Evolutionary conservation across 176 grass and related monocot genomes (phyloP), one percentile per base, ranked within the genome.

Genomic region (Triticum urartu): DNA sequence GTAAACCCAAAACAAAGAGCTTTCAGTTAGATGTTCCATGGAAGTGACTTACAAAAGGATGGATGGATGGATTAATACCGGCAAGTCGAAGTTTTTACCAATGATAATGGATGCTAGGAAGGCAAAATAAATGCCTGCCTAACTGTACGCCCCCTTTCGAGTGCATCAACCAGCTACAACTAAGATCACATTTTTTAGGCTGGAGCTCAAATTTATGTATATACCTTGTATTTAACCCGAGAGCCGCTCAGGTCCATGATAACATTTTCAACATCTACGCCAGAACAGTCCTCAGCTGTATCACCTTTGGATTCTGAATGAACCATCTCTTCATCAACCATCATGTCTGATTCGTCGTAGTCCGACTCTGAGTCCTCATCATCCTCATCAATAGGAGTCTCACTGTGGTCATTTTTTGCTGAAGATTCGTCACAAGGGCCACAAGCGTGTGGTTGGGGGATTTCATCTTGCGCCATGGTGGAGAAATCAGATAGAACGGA

Each of bases 191-290:
- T 66, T 71, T 10, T 74, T 88, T 32, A 9, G 33, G 63, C n/a
- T 65, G 74, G 78, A 63, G 33, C 9, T 80, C 45, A 79, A 84
- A 87, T 75, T 68, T 79, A 64, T 84, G 72, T 75, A 59, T 30
- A 48, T 77, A 95, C 97, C 97, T 95, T 94, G 45, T 84, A 95
- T 92, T 91, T 94, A 43, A 95, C 86, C 68, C 72, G 85, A 3
- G 79, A 86, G 80, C 70, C 86, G 59, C 87, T 89, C 22, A 95
- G 65, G 77, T 92, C 87, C 48, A 98, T 21, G 62, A 88, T 60
- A 78, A 98, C 61, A 43, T 95, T 85, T 81, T 89, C 81, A 85
- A 95, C 88, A 86, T 15, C 54, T 66, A 40, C 68, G 68, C 26
- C 68, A 21, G 72, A 86, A 82, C 75, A 72, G 62, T 86, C 80